phyloP scores from a whole-genome alignment of 345 rosid species.

The Salix purpurea region DNA sequence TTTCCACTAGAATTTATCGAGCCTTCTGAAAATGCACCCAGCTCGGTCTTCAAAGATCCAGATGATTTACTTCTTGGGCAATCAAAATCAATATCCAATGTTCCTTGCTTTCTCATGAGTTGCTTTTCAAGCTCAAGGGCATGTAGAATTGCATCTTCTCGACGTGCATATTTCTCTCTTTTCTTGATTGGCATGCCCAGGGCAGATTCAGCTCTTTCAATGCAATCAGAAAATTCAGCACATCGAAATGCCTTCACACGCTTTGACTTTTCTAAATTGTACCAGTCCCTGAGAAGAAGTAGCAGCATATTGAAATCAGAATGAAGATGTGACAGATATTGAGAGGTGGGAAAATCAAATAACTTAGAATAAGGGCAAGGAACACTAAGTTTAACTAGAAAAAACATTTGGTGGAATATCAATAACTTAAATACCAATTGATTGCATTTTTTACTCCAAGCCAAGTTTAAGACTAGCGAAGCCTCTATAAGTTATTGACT shows the following conservation, averaged over 20 bases:
- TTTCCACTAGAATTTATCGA: constrained; percentile 39
- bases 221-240: constrained; percentile 95
- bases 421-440: background rate
- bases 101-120: constrained; percentile 53
- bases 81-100: constrained; percentile 26
- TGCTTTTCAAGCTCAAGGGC: constrained; percentile 96
- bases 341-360: background rate
- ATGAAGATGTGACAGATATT: background rate
- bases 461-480: background rate
- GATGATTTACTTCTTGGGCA: constrained; percentile 34
- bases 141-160: constrained; percentile 98
- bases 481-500: background rate
- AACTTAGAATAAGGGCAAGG: background rate
- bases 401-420: background rate
- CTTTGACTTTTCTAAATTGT: constrained; percentile 95
- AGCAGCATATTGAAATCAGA: constrained; percentile 4
- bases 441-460: background rate
- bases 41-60: constrained; percentile 38
- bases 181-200: constrained; percentile 74
- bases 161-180: constrained; percentile 98
- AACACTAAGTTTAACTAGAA: background rate
- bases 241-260: constrained; percentile 96
- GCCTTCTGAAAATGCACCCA: constrained; percentile 34
- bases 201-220: constrained; percentile 79
- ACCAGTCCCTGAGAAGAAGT: constrained; percentile 79